A percentile compares a stretch with the other conserved stretches of the same genome.
These are phyloP conservation scores for Gymnopus androsaceus DNA, from an alignment of 1,284 basidiomycete genomes.

Conservation along the genomic window DNA sequence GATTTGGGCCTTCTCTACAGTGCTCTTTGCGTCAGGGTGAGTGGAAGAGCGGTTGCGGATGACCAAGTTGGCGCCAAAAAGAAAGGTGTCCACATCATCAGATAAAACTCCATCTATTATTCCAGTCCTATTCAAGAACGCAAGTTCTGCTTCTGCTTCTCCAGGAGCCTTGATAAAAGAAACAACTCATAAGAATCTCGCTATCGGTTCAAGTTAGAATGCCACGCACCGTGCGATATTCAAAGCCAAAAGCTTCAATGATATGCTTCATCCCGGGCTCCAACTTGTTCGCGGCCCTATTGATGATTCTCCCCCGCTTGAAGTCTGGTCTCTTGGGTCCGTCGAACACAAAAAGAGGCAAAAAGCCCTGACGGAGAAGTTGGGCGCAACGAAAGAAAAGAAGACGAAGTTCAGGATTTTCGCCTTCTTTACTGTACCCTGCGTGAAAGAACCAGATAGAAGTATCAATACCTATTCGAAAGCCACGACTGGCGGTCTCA, in stretches of 20 bases:
- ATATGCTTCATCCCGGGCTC: constrained; percentile 75
- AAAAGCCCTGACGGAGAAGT: constrained; percentile 76
- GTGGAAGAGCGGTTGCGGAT: constrained; percentile 58
- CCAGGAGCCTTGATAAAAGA: constrained; percentile 74
- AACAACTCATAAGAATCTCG: constrained; percentile 1
- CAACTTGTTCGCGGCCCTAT: constrained; percentile 63
- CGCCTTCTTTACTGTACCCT: constrained; percentile 70
- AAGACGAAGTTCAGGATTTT: constrained; percentile 76
- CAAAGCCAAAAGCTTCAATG: constrained; percentile 86
- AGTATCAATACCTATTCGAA: constrained; percentile 76
- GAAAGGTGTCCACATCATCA: constrained; percentile 91
- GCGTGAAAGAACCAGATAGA: constrained; percentile 85
- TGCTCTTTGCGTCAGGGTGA: constrained; percentile 8
- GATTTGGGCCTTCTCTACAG: constrained; percentile 44
- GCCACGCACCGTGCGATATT: constrained; percentile 76
- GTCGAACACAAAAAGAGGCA: constrained; percentile 94
- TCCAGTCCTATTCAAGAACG: constrained; percentile 79
- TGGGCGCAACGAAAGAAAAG: constrained; percentile 76
- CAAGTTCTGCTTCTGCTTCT: constrained; percentile 96
- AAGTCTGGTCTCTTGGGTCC: constrained; percentile 81
- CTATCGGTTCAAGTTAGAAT: not conserved
- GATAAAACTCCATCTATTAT: constrained; percentile 89
- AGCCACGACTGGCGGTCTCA: constrained; percentile 63
- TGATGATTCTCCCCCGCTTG: constrained; percentile 80
- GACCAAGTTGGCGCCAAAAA: constrained; percentile 85